Evolutionary conservation across 2,329 filamentous ascomycete genomes (phyloP), one percentile per base, ranked within the genome.

Genomic region (Fusarium denticulatum): DNA sequence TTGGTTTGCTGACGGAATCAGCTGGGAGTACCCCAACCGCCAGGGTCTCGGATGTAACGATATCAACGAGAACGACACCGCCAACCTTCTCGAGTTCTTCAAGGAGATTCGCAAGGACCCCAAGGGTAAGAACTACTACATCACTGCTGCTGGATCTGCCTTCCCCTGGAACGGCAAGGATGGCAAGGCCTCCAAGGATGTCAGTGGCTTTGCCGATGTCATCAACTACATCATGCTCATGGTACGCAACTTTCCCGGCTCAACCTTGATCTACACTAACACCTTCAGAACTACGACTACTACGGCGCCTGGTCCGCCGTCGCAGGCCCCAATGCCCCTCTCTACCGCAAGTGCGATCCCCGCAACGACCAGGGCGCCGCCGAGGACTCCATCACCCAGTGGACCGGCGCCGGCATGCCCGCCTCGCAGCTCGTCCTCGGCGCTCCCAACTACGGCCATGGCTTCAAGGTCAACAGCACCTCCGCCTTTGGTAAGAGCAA

Each of bases 171-270:
- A 76, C 26, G 46, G 75, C n/a, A 58, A 57, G 20, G 53, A 42
- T 2, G 74, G 72, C 1, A 24, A 28, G 18, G 43, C 64, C 0
- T 76, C 74, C 11, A 69, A 59, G 24, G 61, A 76, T 22, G 49
- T 76, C 3, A 24, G 32, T 1, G 74, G 72, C 14, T 76, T 76
- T 45, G 70, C 69, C 24, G 36, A 60, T 20, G 74, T 76, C 11
- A 20, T 76, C 13, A 62, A 76, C 30, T 75, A 76, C 46, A 47
- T 76, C 32, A 75, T 76, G 69, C 49, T 76, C n/a, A 76, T 76
- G 74, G 74, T 75, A 64, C 5, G 59, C 7, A 3, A 8, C 28
- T 22, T 2, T 6, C 14, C 5, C 24, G 2, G 0, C 3, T 6
- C 6, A 15, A 7, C 1, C 3, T 9, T 22, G 6, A 11, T 13